Base-by-base conservation (phyloP, 768 basidiomycete genomes). In the Panus rudis region DNA sequence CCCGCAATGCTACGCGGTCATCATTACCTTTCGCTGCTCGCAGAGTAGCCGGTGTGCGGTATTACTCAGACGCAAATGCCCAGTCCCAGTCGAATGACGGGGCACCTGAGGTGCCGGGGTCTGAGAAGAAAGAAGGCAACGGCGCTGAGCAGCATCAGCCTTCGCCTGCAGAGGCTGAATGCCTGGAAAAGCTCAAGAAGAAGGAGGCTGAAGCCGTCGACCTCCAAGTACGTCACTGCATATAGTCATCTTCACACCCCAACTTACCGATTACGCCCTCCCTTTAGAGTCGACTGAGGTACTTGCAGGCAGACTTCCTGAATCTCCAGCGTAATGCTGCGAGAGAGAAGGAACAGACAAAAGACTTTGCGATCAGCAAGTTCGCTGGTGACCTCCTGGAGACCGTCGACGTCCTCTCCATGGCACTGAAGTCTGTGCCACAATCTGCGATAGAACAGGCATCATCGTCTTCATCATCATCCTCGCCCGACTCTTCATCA, bases 231-330 rank as follows among this genome's bases (percentile, higher is more conserved):
- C 53, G 85, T 68, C n/a, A 20, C 42, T 41, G 52, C 40, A 39
- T 12, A 24, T 43, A 33, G 33, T 14, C 26, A 49, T 34, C 14
- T 13, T 13, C 23, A 22, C 20, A 26, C 10, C 23, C 19, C 17
- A 23, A 37, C 19, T 37, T 25, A 28, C 10, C 5, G 14, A 27
- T n/a, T 17, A 16, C 14, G 33, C n/a, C 40, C 10, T 45, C 50
- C 37, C 52, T 45, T 7, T 28, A 96, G 94, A 75, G 81, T 60
- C 88, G 92, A 50, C 72, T 96, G 54, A 82, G 86, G 37, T 96
- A 97, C 61, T 72, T 89, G 45, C 85, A 92, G 59, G 96, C 96
- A 54, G 96, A 99, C 68, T 92, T 92, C 65, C 68, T 94, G 33
- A 99, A 98, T 64, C 73, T 96, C 33, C 92, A 93, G 60, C 86